phyloP scores from a whole-genome alignment of 2,329 filamentous ascomycete genomes.

The Ascochyta pisi region DNA sequence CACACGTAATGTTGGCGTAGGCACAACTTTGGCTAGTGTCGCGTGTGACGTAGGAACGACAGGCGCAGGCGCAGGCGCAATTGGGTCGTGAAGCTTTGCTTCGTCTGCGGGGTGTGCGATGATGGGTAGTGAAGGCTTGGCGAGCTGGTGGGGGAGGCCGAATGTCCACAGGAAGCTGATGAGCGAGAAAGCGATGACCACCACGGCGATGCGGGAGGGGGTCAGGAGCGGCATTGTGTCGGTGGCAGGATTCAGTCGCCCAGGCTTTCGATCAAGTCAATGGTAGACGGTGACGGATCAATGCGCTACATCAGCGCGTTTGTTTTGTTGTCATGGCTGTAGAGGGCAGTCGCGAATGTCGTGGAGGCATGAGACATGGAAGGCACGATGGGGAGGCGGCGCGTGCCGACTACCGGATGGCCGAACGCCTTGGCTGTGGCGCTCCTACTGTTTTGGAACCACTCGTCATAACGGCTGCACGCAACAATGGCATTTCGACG shows the following conservation, averaged over 20 bases:
- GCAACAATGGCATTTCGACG: not conserved
- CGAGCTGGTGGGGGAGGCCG: conserved; percentile 32
- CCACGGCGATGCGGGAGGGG: conserved; percentile 40
- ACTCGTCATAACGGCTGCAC: not conserved
- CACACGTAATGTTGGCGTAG: conserved; percentile 1
- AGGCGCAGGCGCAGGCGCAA: conserved; percentile 32
- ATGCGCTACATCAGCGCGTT: conserved; percentile 10
- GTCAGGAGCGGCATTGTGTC: conserved; percentile 41
- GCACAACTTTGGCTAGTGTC: not conserved
- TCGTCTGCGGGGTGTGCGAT: conserved; percentile 33
- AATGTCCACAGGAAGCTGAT: conserved; percentile 43
- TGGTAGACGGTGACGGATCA: not conserved
- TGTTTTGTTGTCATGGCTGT: not conserved
- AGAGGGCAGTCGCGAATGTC: not conserved
- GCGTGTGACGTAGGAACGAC: conserved; percentile 18
- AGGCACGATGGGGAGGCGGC: conserved; percentile 1
- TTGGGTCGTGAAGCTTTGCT: conserved; percentile 27
- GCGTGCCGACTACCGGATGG: conserved; percentile 6
- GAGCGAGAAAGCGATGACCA: conserved; percentile 36
- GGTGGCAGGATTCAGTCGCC: conserved; percentile 7
- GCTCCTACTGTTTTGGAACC: not conserved
- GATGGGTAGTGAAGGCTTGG: conserved; percentile 28
- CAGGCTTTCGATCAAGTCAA: not conserved
- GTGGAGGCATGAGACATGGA: conserved; percentile 1
- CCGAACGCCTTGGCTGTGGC: conserved; percentile 5